Conservation (phyloP, 768 basidiomycete genomes). For the Leucogyrophana mollusca region DNA sequence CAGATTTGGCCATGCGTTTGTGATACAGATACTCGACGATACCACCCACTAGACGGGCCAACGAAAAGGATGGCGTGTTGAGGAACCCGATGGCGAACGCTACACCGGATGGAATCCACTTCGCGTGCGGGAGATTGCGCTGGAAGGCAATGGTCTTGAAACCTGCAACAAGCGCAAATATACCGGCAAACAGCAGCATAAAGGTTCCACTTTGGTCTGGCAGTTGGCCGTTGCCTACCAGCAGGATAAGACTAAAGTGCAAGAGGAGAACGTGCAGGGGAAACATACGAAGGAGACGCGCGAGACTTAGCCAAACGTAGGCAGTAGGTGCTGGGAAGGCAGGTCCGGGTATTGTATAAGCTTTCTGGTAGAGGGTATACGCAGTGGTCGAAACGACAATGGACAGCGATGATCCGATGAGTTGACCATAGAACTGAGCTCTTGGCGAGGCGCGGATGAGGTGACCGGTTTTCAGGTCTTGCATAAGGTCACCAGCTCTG, state of each 20-base stretch:
- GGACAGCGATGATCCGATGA: conserved; percentile 86
- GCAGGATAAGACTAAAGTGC: conserved; percentile 5
- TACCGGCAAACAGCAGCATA: conserved; percentile 73
- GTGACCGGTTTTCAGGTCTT: conserved; percentile 96
- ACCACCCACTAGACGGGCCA: conserved; percentile 89
- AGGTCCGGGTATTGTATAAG: conserved; percentile 88
- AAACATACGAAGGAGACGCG: conserved; percentile 68
- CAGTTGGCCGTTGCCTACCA: conserved; percentile 74
- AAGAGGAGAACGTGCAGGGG: background rate
- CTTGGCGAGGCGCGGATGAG: conserved; percentile 88
- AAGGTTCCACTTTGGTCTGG: conserved; percentile 73
- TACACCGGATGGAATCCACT: conserved; percentile 88
- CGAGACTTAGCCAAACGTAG: conserved; percentile 86
- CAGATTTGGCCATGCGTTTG: conserved; percentile 44
- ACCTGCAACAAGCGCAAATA: conserved; percentile 69
- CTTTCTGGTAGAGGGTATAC: conserved; percentile 82
- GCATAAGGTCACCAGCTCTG: conserved; percentile 97
- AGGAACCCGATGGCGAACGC: conserved; percentile 96
- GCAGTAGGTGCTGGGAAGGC: conserved; percentile 96
- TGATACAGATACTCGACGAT: conserved; percentile 73
- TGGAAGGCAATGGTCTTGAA: conserved; percentile 60
- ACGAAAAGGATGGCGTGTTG: conserved; percentile 92
- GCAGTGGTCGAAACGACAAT: conserved; percentile 89
- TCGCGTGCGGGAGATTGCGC: conserved; percentile 52
- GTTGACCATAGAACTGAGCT: conserved; percentile 91